phyloP scores from a whole-genome alignment of 148 eudicot species.

The Agrostemma githago region DNA sequence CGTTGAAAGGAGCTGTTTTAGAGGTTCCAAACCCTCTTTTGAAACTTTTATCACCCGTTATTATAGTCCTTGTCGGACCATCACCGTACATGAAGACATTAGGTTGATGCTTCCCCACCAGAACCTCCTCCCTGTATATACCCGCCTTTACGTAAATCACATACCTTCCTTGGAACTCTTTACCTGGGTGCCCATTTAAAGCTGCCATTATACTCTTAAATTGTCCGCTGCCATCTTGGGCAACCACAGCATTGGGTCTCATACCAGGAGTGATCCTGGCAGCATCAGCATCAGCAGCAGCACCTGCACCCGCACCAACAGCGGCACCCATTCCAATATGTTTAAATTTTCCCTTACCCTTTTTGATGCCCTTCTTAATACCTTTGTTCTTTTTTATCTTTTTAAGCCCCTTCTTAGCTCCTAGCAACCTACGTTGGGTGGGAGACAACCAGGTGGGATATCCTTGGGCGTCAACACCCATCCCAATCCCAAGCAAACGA shows the following conservation, averaged over 20 bases:
- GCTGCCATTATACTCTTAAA: slow-evolving; percentile 41
- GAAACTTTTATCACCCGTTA: slow-evolving; percentile 38
- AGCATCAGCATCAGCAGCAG: background rate
- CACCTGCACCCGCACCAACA: background rate
- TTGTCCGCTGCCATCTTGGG: slow-evolving; percentile 53
- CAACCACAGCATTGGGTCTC: slow-evolving; percentile 42
- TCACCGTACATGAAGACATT: slow-evolving; percentile 55
- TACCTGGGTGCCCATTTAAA: slow-evolving; percentile 35
- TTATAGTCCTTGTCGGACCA: slow-evolving; percentile 42
- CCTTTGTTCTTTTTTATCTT: slow-evolving; percentile 7
- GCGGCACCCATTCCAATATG: slow-evolving; percentile 4
- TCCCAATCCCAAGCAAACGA: slow-evolving; percentile 33
- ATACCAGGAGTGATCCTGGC: background rate
- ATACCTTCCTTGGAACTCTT: slow-evolving; percentile 27
- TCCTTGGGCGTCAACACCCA: slow-evolving; percentile 22
- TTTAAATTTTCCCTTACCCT: background rate
- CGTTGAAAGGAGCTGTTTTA: slow-evolving; percentile 35
- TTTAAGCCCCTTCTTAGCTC: background rate
- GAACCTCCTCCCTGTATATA: slow-evolving; percentile 38
- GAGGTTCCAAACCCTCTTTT: slow-evolving; percentile 16
- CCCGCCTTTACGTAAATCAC: slow-evolving; percentile 56
- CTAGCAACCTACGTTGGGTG: slow-evolving; percentile 38
- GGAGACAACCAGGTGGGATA: slow-evolving; percentile 46
- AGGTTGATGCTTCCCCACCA: slow-evolving; percentile 25
- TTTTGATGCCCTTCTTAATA: background rate